phyloP scores from a whole-genome alignment of 805 yeast genomes.

The Metschnikowia similis region DNA sequence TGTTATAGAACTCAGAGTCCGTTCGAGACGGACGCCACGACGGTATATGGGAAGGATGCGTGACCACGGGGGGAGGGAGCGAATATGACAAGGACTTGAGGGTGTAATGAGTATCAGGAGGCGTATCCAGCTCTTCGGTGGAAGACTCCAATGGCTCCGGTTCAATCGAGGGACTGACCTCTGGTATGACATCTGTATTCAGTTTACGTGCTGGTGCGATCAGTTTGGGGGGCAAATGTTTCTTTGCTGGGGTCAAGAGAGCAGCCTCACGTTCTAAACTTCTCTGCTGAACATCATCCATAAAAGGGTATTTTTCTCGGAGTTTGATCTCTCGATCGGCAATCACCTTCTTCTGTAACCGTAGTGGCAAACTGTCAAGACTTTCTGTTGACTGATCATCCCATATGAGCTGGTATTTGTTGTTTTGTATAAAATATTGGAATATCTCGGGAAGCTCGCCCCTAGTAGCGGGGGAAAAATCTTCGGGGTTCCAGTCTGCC shows the following conservation, averaged over 20 bases:
- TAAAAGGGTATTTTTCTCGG: constrained; percentile 34
- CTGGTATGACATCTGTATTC: background rate
- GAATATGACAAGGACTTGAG: constrained; percentile 28
- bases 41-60: constrained; percentile 45
- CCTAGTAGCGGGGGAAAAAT: constrained; percentile 23
- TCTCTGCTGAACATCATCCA: constrained; percentile 23
- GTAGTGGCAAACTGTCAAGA: constrained; percentile 31
- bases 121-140: constrained; percentile 2
- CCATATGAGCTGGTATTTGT: constrained; percentile 31
- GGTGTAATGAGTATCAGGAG: constrained; percentile 20
- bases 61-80: constrained; percentile 33
- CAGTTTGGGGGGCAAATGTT: background rate
- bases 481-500: constrained; percentile 57
- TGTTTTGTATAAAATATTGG: constrained; percentile 27
- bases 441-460: constrained; percentile 30
- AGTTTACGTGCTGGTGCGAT: background rate
- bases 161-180: background rate
- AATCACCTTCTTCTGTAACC: constrained; percentile 36
- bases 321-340: constrained; percentile 31
- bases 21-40: constrained; percentile 32
- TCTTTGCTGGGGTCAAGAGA: background rate
- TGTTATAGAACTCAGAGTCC: constrained; percentile 16
- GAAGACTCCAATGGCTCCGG: background rate
- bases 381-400: constrained; percentile 19
- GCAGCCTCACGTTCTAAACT: constrained; percentile 20